These are phyloP conservation scores for Chenopodium suecicum DNA, from an alignment of 148 eudicot genomes.

Conservation along the genomic window DNA sequence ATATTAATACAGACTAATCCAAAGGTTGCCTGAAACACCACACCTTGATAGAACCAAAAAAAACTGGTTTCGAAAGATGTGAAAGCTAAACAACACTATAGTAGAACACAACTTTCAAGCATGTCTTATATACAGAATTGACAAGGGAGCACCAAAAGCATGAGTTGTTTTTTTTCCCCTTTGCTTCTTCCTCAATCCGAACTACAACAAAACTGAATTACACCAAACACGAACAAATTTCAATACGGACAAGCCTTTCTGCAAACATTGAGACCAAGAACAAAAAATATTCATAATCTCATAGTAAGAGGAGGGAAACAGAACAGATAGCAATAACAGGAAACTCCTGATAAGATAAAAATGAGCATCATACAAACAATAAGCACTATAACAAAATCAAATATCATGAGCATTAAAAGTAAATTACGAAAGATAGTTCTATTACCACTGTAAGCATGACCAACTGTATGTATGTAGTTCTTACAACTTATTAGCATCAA, in stretches of 20 bases:
- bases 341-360: background rate
- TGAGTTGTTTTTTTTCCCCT: background rate
- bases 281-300: background rate
- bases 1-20: background rate
- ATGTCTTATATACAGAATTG: background rate
- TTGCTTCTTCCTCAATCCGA: background rate
- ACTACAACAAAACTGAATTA: background rate
- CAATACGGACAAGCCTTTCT: background rate
- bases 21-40: background rate
- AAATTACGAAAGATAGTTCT: conserved; percentile 21
- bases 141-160: background rate
- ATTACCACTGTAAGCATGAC: conserved; percentile 18
- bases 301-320: background rate
- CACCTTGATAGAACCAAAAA: background rate
- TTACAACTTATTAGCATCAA: conserved; percentile 36
- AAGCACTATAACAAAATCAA: background rate
- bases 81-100: background rate
- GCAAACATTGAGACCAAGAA: background rate
- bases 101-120: background rate
- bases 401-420: background rate
- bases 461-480: conserved; percentile 32
- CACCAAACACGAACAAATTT: background rate
- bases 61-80: background rate
- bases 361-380: background rate
- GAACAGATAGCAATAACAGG: background rate